phyloP scores from a whole-genome alignment of 1,284 basidiomycete genomes.

The Apiotrichum siamense region DNA sequence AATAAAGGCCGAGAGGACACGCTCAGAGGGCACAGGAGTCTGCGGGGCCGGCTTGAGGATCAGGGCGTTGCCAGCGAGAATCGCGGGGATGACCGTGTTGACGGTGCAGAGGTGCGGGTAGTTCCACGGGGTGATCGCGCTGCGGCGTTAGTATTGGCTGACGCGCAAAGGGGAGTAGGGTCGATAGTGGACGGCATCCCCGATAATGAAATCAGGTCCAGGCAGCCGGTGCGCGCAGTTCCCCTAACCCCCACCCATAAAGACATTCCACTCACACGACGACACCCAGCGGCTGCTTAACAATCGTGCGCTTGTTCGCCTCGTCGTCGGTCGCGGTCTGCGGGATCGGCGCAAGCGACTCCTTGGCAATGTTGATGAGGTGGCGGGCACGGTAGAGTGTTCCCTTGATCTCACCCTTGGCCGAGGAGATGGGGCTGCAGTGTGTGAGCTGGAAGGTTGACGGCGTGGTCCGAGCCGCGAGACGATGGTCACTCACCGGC shows the following conservation, averaged over 20 bases:
- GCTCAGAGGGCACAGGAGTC: constrained; percentile 79
- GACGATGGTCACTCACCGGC: constrained; percentile 52
- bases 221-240: too few relatives aligned
- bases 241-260: too few relatives aligned
- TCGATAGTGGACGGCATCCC: not conserved
- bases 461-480: not conserved
- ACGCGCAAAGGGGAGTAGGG: not conserved
- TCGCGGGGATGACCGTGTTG: constrained; percentile 82
- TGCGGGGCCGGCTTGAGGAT: constrained; percentile 92
- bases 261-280: constrained; percentile 91
- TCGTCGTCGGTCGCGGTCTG: constrained; percentile 71
- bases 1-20: constrained; percentile 62
- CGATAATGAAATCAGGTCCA: not conserved
- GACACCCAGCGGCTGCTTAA: constrained; percentile 77
- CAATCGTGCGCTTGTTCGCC: constrained; percentile 74
- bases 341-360: constrained; percentile 67
- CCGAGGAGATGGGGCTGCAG: constrained; percentile 67
- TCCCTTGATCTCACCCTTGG: constrained; percentile 71
- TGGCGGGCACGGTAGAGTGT: constrained; percentile 74
- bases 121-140: constrained; percentile 51
- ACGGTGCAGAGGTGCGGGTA: constrained; percentile 83
- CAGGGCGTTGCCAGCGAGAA: constrained; percentile 79
- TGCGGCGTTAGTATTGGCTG: not conserved
- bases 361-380: constrained; percentile 75
- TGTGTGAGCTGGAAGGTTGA: too few relatives aligned